Evolutionary conservation across 2,329 filamentous ascomycete species (phyloP).

Genomic region (Claviceps africana): DNA sequence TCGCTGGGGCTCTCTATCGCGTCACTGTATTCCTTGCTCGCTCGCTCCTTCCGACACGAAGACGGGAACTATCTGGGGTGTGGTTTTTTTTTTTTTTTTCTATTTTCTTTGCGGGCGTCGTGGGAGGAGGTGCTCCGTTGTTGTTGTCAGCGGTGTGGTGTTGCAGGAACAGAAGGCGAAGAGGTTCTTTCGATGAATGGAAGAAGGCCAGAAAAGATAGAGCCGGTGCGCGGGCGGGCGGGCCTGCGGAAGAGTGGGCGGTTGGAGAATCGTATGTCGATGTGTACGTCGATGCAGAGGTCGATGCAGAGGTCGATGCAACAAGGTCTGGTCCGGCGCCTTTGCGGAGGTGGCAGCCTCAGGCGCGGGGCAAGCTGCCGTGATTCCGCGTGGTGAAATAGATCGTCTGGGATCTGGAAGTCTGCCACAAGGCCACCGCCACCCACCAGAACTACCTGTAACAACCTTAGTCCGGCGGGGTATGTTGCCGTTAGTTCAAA

Average conservation of each 20-base stretch:
- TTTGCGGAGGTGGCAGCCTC: background rate
- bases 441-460: background rate
- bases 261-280: background rate
- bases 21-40: background rate
- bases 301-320: background rate
- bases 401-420: background rate
- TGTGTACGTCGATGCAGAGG: background rate
- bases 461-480: background rate
- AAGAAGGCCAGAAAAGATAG: background rate
- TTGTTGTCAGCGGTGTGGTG: background rate
- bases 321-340: background rate
- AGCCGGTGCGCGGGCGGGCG: background rate
- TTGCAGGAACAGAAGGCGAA: slow-evolving; percentile 1
- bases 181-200: background rate
- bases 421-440: background rate
- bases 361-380: background rate
- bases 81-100: too few species aligned
- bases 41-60: background rate
- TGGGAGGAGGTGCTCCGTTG: background rate
- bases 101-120: background rate
- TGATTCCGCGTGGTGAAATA: background rate
- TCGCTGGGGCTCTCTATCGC: background rate
- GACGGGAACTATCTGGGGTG: background rate
- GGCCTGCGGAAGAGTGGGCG: background rate
- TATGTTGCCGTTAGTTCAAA: background rate